Conservation (phyloP, 208 protist species). For the Spongospora subterranea region DNA sequence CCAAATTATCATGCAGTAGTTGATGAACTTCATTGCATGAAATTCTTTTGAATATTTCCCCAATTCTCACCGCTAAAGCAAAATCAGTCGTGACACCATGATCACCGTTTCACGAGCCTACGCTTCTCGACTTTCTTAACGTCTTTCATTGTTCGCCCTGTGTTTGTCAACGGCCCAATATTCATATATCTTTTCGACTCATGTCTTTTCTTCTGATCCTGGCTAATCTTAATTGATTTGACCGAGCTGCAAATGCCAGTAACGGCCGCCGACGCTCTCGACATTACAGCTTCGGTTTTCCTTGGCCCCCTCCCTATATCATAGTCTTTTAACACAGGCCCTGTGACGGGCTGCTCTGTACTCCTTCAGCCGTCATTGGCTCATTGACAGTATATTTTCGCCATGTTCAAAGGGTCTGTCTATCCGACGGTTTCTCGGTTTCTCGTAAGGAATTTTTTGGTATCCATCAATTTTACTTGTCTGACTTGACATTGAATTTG, state of each 20-base stretch:
- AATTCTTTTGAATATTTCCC: constrained; percentile 25
- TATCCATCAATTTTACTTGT: too few relatives aligned
- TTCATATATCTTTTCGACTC: background rate
- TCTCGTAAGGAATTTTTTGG: too few relatives aligned
- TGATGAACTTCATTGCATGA: background rate
- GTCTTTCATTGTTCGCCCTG: background rate
- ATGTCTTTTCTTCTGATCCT: background rate
- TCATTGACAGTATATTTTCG: too few relatives aligned
- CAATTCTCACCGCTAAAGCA: background rate
- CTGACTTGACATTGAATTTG: too few relatives aligned
- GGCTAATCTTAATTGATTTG: background rate
- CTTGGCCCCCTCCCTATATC: too few relatives aligned
- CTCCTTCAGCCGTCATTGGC: too few relatives aligned
- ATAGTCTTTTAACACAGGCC: too few relatives aligned
- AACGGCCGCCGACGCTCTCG: background rate
- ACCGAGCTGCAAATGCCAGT: background rate
- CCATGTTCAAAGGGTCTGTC: too few relatives aligned
- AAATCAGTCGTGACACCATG: background rate
- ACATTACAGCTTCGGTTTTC: too few relatives aligned
- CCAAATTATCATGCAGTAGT: constrained; percentile 11
- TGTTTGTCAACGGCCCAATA: background rate
- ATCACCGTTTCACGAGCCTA: background rate
- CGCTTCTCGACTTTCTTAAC: background rate
- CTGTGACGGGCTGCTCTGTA: too few relatives aligned
- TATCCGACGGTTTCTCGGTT: too few relatives aligned